These are phyloP conservation scores for Phoenix roebelenii DNA, from an alignment of 176 grass and related monocot genomes.

Conservation along the genomic window DNA sequence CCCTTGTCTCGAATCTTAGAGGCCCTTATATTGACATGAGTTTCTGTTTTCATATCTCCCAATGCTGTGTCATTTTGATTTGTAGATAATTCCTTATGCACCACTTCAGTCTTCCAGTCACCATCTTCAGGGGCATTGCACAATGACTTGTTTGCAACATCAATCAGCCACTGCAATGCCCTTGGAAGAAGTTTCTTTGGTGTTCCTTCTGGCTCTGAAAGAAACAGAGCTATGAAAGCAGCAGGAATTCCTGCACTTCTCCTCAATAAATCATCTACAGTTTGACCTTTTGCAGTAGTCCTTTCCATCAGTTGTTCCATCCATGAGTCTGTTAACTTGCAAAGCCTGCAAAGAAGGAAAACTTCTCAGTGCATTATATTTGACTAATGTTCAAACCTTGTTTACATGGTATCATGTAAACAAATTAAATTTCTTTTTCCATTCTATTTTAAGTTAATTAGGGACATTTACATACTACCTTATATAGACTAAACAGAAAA, in stretches of 20 bases:
- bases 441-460: no score
- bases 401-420: no score
- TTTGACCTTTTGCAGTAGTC: conserved; percentile 70
- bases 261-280: conserved; percentile 93
- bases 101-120: conserved; percentile 23
- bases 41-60: conserved; percentile 20
- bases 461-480: no score
- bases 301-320: conserved; percentile 82
- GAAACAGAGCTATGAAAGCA: conserved; percentile 85
- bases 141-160: conserved; percentile 67
- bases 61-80: conserved; percentile 15
- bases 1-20: conserved; percentile 80
- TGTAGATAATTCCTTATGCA: conserved; percentile 15
- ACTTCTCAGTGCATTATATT: no score
- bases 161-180: conserved; percentile 65
- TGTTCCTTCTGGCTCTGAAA: conserved; percentile 85
- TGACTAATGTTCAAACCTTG: no score
- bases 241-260: conserved; percentile 92
- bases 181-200: conserved; percentile 91
- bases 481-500: no score
- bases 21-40: conserved; percentile 37
- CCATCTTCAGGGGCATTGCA: conserved; percentile 29
- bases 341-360: conserved; percentile 49
- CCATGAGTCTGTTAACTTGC: conserved; percentile 92
- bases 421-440: no score